Percentiles rank a stretch among this genome's conserved stretches.
Conservation (phyloP, 2,329 filamentous ascomycete genomes). For the Xylaria sp. region DNA sequence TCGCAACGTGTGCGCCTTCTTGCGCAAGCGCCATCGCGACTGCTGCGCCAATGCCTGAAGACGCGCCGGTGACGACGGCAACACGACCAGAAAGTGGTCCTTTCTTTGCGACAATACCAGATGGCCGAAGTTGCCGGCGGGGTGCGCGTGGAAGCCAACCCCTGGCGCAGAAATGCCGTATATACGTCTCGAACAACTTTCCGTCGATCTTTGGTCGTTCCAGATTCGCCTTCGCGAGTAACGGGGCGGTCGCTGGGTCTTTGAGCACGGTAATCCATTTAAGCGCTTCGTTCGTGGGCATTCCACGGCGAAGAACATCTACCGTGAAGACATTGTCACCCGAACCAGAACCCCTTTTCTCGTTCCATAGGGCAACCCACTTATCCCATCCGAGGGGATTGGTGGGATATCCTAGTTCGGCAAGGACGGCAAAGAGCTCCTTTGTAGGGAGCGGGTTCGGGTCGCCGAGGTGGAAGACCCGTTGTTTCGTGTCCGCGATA, state of each 20-base stretch:
- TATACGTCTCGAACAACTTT: constrained; percentile 69
- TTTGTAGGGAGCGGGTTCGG: constrained; percentile 63
- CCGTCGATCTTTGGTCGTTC: constrained; percentile 64
- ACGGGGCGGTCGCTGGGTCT: constrained; percentile 60
- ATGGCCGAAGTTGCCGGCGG: constrained; percentile 35
- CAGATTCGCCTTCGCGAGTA: constrained; percentile 48
- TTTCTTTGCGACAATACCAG: constrained; percentile 34
- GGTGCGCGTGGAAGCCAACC: constrained; percentile 68
- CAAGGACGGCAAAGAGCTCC: constrained; percentile 59
- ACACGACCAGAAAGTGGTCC: constrained; percentile 64
- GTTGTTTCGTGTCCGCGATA: constrained; percentile 55
- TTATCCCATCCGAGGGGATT: constrained; percentile 62
- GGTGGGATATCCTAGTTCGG: constrained; percentile 65
- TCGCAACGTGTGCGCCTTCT: constrained; percentile 66
- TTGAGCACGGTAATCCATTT: constrained; percentile 67
- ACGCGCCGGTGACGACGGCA: constrained; percentile 72
- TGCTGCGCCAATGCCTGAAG: constrained; percentile 73
- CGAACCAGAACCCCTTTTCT: constrained; percentile 59
- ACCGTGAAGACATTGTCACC: constrained; percentile 69
- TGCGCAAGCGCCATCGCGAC: constrained; percentile 62
- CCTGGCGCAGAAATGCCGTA: constrained; percentile 72
- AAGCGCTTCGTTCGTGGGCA: constrained; percentile 70
- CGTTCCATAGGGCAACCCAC: constrained; percentile 69
- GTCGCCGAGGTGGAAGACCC: constrained; percentile 69
- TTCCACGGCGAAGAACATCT: constrained; percentile 73